Conservation (phyloP, 257 asterid genomes). For the Primulina eburnea region DNA sequence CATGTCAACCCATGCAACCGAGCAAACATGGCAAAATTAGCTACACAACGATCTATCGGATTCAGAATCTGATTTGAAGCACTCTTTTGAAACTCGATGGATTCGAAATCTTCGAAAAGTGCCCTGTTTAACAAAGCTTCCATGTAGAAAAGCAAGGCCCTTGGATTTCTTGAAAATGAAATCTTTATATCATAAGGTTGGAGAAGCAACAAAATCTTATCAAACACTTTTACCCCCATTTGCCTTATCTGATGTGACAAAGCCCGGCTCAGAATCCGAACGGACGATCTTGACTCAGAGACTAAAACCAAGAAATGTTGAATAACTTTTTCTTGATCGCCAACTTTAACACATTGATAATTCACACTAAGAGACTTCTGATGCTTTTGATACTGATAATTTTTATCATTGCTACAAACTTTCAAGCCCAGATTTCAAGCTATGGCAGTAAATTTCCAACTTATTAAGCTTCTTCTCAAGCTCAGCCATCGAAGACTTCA, state of each 20-base stretch:
- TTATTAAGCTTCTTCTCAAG: slow-evolving; percentile 89
- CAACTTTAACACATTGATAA: slow-evolving; percentile 40
- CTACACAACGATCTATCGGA: slow-evolving; percentile 75
- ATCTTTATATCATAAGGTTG: slow-evolving; percentile 78
- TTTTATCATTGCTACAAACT: slow-evolving; percentile 27
- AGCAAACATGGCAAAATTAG: slow-evolving; percentile 59
- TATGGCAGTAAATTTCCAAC: slow-evolving; percentile 81
- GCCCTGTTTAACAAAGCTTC: slow-evolving; percentile 77
- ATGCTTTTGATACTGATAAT: slow-evolving; percentile 24
- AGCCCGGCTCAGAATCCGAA: slow-evolving; percentile 57
- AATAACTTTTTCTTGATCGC: slow-evolving; percentile 56
- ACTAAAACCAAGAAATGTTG: slow-evolving; percentile 68
- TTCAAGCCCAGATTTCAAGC: slow-evolving; percentile 72
- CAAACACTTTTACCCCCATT: slow-evolving; percentile 58
- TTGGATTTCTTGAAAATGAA: slow-evolving; percentile 65
- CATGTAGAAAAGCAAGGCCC: slow-evolving; percentile 54
- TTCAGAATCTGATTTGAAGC: slow-evolving; percentile 47
- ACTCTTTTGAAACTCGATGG: slow-evolving; percentile 54
- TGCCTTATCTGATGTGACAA: slow-evolving; percentile 55
- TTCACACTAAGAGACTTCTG: slow-evolving; percentile 32
- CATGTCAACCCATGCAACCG: slow-evolving; percentile 66
- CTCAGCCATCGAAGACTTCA: slow-evolving; percentile 79
- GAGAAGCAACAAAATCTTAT: slow-evolving; percentile 57
- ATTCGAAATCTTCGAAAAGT: slow-evolving; percentile 73
- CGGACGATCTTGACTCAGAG: slow-evolving; percentile 67